phyloP scores from a whole-genome alignment of 208 protist genomes.

The Balamuthia mandrillaris region DNA sequence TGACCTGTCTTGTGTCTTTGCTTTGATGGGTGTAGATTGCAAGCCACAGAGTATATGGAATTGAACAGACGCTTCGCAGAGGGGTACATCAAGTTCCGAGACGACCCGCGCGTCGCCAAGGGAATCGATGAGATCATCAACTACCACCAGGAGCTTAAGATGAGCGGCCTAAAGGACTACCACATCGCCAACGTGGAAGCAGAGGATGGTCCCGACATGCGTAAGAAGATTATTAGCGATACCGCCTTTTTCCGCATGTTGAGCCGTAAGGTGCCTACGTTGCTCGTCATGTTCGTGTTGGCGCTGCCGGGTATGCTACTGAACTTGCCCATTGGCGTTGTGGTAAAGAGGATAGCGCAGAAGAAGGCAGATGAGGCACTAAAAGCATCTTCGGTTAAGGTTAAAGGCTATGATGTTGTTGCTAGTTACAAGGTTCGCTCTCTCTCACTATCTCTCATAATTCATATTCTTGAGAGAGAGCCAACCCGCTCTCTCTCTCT shows the following conservation, averaged over 20 bases:
- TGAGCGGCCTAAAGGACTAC: constrained; percentile 21
- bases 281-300: constrained; percentile 77
- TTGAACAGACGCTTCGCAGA: constrained; percentile 79
- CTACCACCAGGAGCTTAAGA: constrained; percentile 66
- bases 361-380: constrained; percentile 43
- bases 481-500: neutral
- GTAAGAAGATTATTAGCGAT: neutral
- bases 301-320: constrained; percentile 81
- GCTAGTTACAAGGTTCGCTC: constrained; percentile 79
- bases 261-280: constrained; percentile 56
- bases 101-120: constrained; percentile 70
- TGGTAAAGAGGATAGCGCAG: constrained; percentile 69
- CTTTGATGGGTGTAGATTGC: constrained; percentile 54
- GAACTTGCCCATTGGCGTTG: constrained; percentile 72
- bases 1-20: neutral
- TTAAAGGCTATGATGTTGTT: constrained; percentile 82
- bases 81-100: constrained; percentile 74
- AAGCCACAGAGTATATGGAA: constrained; percentile 77
- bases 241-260: neutral
- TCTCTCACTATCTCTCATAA: neutral
- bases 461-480: neutral
- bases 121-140: constrained; percentile 77
- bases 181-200: neutral
- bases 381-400: constrained; percentile 77
- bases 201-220: neutral